Evolutionary conservation across 768 basidiomycete genomes (phyloP), one percentile per base, ranked within the genome.

Genomic region (Termitomyces sp.): DNA sequence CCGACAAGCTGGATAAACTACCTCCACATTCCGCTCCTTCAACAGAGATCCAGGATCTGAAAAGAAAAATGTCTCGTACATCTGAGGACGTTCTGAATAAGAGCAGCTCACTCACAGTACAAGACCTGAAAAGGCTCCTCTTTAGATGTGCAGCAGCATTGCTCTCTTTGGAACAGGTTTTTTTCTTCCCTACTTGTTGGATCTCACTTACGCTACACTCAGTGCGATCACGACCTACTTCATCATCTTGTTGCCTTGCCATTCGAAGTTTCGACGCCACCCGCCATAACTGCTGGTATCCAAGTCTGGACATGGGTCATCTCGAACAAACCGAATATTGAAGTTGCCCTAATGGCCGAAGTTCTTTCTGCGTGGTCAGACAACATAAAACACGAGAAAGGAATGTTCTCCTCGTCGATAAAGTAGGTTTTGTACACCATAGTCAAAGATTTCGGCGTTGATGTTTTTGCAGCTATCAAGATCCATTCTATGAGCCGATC

Each of bases 271-370:
- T 92, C 92, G 60, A 95, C 90, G 1, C 92, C 95, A 1, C 76
- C 90, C 4, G 85, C 94, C 1, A 84, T 98, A 56, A 82, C 91
- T 16, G 84, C 91, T 2, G 95, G 92, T 0, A 87, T 95, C 42
- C 95, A 98, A 66, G 88, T 89, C 10, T 98, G 97, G 97, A 93
- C 90, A 3, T 98, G 95, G 95, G 81, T 97, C 0, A 89, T 97
- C 52, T 85, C 90, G 14, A 90, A 96, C 68, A 84, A 91, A 57
- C 86, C 91, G 0, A 81, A 82, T 46, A 76, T 89, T 11, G 95
- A 98, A 70, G 83, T 95, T 47, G 84, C 86, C 2, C 71, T 98
- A 19, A 89, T 98, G 80, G 77, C 84, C 5, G 95, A 98, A 65
- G 82, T 98, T 49, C 74, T 92, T 45, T 83, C 90, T 2, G 90